These are phyloP conservation scores for Lichtheimia hyalospora DNA, from an alignment of 371 early-diverging fungal genomes.

Conservation along the genomic window DNA sequence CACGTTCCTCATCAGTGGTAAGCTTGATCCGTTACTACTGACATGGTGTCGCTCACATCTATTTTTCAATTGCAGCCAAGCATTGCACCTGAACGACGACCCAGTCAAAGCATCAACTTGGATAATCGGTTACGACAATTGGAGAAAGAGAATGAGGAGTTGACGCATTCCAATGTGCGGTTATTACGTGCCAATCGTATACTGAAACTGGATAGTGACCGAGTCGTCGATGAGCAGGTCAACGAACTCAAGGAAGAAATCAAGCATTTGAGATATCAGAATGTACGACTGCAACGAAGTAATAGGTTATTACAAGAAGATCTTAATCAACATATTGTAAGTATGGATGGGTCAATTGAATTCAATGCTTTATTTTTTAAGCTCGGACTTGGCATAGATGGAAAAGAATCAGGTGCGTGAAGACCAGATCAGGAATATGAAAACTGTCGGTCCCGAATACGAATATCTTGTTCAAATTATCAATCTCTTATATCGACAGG, in stretches of 20 bases:
- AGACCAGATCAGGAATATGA: constrained; percentile 39
- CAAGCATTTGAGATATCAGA: constrained; percentile 30
- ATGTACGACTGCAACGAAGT: constrained; percentile 45
- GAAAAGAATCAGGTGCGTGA: constrained; percentile 35
- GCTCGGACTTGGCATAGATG: constrained; percentile 14
- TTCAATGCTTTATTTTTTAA: neutral
- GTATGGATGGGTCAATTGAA: neutral
- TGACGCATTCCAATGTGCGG: constrained; percentile 39
- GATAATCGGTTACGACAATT: constrained; percentile 32
- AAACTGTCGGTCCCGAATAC: constrained; percentile 48
- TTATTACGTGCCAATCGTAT: constrained; percentile 38
- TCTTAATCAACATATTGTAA: constrained; percentile 21
- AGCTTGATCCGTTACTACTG: neutral
- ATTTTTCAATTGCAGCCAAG: neutral
- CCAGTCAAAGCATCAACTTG: constrained; percentile 2
- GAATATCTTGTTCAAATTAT: constrained; percentile 55
- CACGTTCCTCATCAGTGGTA: constrained; percentile 2
- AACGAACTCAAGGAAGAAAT: constrained; percentile 39
- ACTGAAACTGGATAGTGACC: constrained; percentile 42
- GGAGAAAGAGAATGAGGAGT: constrained; percentile 34
- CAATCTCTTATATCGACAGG: constrained; percentile 43
- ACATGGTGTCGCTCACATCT: neutral
- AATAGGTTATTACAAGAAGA: constrained; percentile 42
- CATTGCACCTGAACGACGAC: constrained; percentile 1
- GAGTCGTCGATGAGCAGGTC: constrained; percentile 39